Conservation (phyloP, 306 rosid genomes). For the Parietaria judaica region DNA sequence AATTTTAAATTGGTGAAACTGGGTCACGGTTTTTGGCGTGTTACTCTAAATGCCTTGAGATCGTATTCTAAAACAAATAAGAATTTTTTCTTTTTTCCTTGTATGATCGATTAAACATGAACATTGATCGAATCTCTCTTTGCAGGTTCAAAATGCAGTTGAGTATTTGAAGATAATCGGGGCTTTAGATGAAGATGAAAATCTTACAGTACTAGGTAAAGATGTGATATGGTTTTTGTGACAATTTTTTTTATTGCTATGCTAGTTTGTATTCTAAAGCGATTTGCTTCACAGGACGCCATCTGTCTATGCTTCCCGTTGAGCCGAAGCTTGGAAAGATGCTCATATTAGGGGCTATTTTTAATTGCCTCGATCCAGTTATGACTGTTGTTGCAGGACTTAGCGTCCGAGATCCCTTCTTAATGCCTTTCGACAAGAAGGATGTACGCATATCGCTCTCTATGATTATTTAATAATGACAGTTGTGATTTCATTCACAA, state of each 20-base stretch:
- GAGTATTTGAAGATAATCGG: slow-evolving; percentile 83
- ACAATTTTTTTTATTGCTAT: slow-evolving; percentile 1
- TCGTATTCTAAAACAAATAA: neutral
- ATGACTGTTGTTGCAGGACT: slow-evolving; percentile 89
- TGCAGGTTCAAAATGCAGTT: slow-evolving; percentile 87
- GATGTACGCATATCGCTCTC: slow-evolving; percentile 51
- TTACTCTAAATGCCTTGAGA: neutral
- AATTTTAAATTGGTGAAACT: neutral
- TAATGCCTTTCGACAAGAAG: slow-evolving; percentile 80
- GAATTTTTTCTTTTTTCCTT: neutral
- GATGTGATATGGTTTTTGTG: neutral
- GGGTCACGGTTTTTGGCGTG: neutral
- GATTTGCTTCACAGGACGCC: slow-evolving; percentile 49
- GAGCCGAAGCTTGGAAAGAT: slow-evolving; percentile 98
- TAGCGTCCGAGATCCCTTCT: slow-evolving; percentile 91
- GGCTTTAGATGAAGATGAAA: slow-evolving; percentile 80
- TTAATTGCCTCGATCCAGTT: slow-evolving; percentile 84
- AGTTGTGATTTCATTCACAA: too few relatives aligned
- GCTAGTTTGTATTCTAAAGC: slow-evolving; percentile 8
- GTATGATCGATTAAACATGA: neutral
- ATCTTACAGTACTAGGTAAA: slow-evolving; percentile 60
- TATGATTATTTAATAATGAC: neutral
- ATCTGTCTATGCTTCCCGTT: slow-evolving; percentile 77
- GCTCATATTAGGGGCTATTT: slow-evolving; percentile 87
- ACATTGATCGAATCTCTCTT: slow-evolving; percentile 1